phyloP scores from a whole-genome alignment of 805 yeast genomes.

The Cyberlindnera bimundalis region DNA sequence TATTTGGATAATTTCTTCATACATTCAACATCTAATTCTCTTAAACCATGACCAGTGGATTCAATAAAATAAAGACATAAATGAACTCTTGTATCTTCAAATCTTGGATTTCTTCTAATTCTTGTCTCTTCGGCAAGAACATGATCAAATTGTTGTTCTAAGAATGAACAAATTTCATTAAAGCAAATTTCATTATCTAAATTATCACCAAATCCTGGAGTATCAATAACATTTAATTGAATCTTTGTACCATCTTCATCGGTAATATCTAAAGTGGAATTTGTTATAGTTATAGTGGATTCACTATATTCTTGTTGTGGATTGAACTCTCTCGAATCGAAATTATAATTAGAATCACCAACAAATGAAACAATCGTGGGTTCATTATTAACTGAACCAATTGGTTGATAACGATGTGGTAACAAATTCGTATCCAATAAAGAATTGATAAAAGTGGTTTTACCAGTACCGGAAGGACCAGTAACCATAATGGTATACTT shows the following conservation, averaged over 20 bases:
- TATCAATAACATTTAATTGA: constrained; percentile 60
- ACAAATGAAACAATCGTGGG: constrained; percentile 23
- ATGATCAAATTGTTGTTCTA: constrained; percentile 74
- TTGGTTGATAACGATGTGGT: constrained; percentile 52
- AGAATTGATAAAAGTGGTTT: constrained; percentile 70
- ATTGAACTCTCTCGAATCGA: constrained; percentile 58
- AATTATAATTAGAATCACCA: constrained; percentile 38
- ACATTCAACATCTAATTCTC: constrained; percentile 67
- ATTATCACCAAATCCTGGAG: constrained; percentile 76
- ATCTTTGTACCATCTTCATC: constrained; percentile 60
- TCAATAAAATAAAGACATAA: constrained; percentile 68
- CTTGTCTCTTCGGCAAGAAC: constrained; percentile 85
- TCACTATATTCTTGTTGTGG: constrained; percentile 56
- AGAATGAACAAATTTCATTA: constrained; percentile 58
- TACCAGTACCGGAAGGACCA: constrained; percentile 76
- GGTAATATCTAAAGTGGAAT: constrained; percentile 54
- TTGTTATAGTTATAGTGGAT: constrained; percentile 75
- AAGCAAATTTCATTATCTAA: constrained; percentile 66
- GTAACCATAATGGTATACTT: constrained; percentile 70
- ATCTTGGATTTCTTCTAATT: constrained; percentile 80
- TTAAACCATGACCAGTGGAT: constrained; percentile 74
- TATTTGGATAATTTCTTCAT: constrained; percentile 70
- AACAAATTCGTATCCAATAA: constrained; percentile 59
- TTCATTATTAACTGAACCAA: constrained; percentile 28
- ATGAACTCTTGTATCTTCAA: constrained; percentile 75